Percentiles rank a stretch among this genome's conserved stretches.
These are phyloP conservation scores for Leccinum solheimii DNA, from an alignment of 1,284 basidiomycete genomes.

Conservation along the genomic window DNA sequence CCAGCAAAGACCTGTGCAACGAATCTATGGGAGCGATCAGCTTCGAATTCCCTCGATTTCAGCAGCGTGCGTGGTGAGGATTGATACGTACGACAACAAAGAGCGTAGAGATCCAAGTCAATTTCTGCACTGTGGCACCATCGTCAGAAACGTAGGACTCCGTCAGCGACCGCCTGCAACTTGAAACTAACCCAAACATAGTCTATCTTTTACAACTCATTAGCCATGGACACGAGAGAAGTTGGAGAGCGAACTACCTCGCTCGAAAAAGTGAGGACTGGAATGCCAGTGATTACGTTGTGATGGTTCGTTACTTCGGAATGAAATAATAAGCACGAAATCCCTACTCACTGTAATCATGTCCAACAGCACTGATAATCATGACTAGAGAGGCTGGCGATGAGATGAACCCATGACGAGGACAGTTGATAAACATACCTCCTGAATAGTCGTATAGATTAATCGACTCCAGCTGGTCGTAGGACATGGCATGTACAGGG, in stretches of 20 bases:
- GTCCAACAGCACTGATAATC: not conserved
- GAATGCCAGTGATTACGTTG: not conserved
- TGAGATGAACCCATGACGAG: not conserved
- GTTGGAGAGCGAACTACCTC: not conserved
- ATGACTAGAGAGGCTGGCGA: not conserved
- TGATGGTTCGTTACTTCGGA: not conserved
- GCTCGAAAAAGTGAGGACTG: conserved; percentile 3
- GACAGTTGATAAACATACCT: not conserved
- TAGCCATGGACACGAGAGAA: not conserved
- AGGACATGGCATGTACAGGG: not conserved
- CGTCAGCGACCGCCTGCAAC: not conserved
- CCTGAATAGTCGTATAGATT: not conserved
- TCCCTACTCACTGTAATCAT: conserved; percentile 2
- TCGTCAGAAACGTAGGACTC: not conserved
- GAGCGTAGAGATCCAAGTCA: conserved; percentile 19
- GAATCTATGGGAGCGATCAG: conserved; percentile 8
- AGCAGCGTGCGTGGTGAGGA: too few species aligned
- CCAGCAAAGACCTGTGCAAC: conserved; percentile 19
- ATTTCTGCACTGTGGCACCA: conserved; percentile 4
- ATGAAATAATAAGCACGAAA: not conserved
- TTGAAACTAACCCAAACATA: conserved; percentile 14
- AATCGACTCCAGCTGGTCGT: not conserved
- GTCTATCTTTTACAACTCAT: not conserved
- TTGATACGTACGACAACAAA: conserved; percentile 16
- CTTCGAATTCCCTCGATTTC: too few species aligned